A percentile compares a stretch with the other conserved stretches of the same genome.
Conservation (phyloP, 495 filamentous ascomycete species). For the Ascodesmis nigricans region DNA sequence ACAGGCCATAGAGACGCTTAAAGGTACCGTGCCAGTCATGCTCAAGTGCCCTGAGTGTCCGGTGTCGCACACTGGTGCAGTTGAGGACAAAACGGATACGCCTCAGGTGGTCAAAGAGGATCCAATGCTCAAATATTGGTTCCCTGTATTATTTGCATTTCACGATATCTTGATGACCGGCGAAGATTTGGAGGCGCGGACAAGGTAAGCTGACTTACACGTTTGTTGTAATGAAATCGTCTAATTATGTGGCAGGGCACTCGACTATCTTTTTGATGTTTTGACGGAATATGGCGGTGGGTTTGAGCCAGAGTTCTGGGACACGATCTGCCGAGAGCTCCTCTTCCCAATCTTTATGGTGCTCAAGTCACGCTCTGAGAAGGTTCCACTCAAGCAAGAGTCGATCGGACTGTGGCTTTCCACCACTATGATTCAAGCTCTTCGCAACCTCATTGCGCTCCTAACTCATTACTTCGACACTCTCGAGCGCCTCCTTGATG, state of each 20-base stretch:
- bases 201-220: slow-evolving; percentile 28
- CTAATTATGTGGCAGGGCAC: slow-evolving; percentile 26
- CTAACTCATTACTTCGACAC: slow-evolving; percentile 97
- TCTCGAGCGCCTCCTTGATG: slow-evolving; percentile 86
- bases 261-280: slow-evolving; percentile 89
- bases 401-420: slow-evolving; percentile 97
- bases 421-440: slow-evolving; percentile 96
- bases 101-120: slow-evolving; percentile 60
- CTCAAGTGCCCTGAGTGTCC: slow-evolving; percentile 89
- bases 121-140: slow-evolving; percentile 47
- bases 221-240: neutral
- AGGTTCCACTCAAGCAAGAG: slow-evolving; percentile 80
- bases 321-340: slow-evolving; percentile 89
- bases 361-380: slow-evolving; percentile 81
- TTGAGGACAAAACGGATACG: slow-evolving; percentile 25
- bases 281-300: slow-evolving; percentile 73
- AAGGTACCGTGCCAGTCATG: slow-evolving; percentile 81
- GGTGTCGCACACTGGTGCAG: too few species aligned
- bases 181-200: slow-evolving; percentile 92
- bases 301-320: slow-evolving; percentile 91
- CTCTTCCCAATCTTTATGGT: slow-evolving; percentile 98
- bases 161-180: slow-evolving; percentile 98
- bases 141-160: slow-evolving; percentile 90
- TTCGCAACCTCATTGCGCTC: slow-evolving; percentile 92
- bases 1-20: slow-evolving; percentile 85